phyloP scores from a whole-genome alignment of 257 asterid genomes.

The Nicotiana attenuata region DNA sequence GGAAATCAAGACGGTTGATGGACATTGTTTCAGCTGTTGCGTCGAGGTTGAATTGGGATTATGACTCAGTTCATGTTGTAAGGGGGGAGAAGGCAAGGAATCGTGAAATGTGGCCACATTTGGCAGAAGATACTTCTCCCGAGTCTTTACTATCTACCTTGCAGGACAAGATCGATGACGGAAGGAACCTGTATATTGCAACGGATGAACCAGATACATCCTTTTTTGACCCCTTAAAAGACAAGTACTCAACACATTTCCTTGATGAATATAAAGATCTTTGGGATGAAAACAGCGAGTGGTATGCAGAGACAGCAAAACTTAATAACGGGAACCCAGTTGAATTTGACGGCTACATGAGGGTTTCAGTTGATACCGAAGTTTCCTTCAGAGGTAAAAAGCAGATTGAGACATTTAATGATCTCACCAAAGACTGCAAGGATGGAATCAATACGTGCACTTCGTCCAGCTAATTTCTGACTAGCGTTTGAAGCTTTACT shows the following conservation, averaged over 20 bases:
- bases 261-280: constrained; percentile 66
- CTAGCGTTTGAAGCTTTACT: neutral
- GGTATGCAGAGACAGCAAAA: constrained; percentile 64
- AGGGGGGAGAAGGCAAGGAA: constrained; percentile 62
- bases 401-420: constrained; percentile 80
- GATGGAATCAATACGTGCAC: constrained; percentile 66
- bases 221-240: constrained; percentile 66
- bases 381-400: constrained; percentile 66
- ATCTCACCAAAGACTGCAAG: constrained; percentile 75
- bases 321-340: constrained; percentile 60
- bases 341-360: constrained; percentile 90
- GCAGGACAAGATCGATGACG: constrained; percentile 39
- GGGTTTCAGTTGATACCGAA: constrained; percentile 63
- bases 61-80: constrained; percentile 62
- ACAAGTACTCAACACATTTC: constrained; percentile 58
- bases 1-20: constrained; percentile 63
- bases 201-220: constrained; percentile 46
- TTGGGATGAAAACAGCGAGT: constrained; percentile 66
- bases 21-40: constrained; percentile 58
- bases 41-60: constrained; percentile 68
- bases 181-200: constrained; percentile 62
- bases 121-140: constrained; percentile 57
- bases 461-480: constrained; percentile 33
- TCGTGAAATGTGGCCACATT: constrained; percentile 64
- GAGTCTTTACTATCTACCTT: constrained; percentile 43